phyloP scores from a whole-genome alignment of 352 stramenopile species.

The Phytophthora fragariae region DNA sequence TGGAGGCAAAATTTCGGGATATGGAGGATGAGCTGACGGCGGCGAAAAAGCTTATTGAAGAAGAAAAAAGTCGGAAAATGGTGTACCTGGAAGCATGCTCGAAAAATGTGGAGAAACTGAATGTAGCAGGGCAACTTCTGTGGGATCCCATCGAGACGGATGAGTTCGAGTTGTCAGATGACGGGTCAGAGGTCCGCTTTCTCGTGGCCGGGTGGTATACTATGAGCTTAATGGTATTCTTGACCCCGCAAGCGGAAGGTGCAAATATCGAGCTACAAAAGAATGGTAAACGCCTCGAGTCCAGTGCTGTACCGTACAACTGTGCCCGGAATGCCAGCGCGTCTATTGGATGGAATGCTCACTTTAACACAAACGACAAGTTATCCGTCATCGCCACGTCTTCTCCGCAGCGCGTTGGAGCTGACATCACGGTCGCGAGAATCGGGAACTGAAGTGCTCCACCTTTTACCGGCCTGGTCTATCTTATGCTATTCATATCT shows the following conservation, averaged over 20 bases:
- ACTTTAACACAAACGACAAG: not conserved
- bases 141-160: no score
- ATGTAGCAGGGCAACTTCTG: no score
- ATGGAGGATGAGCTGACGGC: slow-evolving; percentile 3
- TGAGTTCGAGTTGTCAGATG: no score
- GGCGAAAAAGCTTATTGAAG: slow-evolving; percentile 3
- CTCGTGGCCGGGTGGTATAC: no score
- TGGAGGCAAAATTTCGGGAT: slow-evolving; percentile 4
- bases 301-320: not conserved
- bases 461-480: not conserved
- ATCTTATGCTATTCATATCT: no score
- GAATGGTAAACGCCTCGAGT: not conserved
- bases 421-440: not conserved
- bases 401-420: not conserved
- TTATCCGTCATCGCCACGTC: not conserved
- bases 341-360: not conserved
- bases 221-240: no score
- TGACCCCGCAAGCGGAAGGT: not conserved
- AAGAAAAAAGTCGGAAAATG: not conserved
- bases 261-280: not conserved
- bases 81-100: no score
- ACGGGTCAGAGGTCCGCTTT: no score
- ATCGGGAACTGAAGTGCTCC: not conserved
- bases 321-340: not conserved
- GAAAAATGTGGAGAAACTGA: no score